Evolutionary conservation across 371 early-diverging fungal species (phyloP).

Genomic region (Mortierella sp.): DNA sequence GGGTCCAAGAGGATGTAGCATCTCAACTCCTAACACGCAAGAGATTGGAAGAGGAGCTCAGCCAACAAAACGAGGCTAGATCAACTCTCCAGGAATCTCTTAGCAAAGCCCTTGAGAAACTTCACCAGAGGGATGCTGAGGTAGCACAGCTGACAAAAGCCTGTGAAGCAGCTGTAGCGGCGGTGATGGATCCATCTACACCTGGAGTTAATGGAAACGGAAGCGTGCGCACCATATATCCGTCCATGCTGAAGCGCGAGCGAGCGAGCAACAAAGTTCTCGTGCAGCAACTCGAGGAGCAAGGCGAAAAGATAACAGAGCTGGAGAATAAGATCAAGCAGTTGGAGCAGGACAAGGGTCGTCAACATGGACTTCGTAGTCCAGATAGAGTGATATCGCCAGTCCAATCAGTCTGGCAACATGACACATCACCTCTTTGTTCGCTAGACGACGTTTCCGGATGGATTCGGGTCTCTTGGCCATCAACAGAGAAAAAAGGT

Average conservation of each 20-base stretch:
- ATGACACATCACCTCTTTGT: conserved; percentile 21
- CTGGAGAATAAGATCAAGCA: conserved; percentile 40
- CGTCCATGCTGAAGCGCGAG: conserved; percentile 55
- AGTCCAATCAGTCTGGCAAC: conserved; percentile 29
- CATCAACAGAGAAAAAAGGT: conserved; percentile 38
- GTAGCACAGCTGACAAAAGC: conserved; percentile 47
- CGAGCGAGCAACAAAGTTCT: conserved; percentile 55
- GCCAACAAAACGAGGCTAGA: conserved; percentile 19
- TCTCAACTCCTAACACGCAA: conserved; percentile 44
- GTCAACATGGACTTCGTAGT: conserved; percentile 33
- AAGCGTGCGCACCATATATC: conserved; percentile 51
- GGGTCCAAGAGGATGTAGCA: conserved; percentile 43
- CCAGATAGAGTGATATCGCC: conserved; percentile 45
- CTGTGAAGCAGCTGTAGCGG: conserved; percentile 44
- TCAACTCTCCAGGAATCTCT: conserved; percentile 16
- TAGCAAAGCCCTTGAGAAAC: conserved; percentile 27
- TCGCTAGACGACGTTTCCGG: conserved; percentile 46
- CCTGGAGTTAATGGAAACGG: conserved; percentile 29
- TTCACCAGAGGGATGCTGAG: conserved; percentile 36
- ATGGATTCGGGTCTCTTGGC: conserved; percentile 54
- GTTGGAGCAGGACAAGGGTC: conserved; percentile 46
- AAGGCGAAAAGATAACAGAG: conserved; percentile 55
- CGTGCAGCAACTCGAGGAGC: conserved; percentile 52
- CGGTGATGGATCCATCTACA: conserved; percentile 43
- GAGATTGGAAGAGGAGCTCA: conserved; percentile 40